A percentile compares a stretch with the other conserved stretches of the same genome.
Conservation (phyloP, 305 asterid genomes). For the Vinca major region DNA sequence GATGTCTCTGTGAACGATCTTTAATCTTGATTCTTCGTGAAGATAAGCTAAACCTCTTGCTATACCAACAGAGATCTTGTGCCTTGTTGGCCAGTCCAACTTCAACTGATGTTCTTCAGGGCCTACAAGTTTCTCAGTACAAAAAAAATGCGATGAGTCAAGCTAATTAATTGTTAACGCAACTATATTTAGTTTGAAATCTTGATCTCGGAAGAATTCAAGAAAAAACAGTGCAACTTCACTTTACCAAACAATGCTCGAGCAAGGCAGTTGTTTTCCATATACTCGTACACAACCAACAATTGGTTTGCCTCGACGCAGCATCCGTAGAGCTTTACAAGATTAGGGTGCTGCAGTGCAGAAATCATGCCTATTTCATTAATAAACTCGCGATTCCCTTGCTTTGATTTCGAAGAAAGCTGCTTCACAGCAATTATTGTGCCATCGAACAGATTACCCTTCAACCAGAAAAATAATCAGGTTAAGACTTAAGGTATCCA, state of each 20-base stretch:
- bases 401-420: conserved; percentile 67
- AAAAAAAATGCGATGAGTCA: not conserved
- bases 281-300: conserved; percentile 53
- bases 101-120: conserved; percentile 33
- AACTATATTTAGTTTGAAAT: too few relatives aligned
- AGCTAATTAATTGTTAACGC: too few relatives aligned
- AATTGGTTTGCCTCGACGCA: conserved; percentile 60
- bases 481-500: not conserved
- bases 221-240: not conserved
- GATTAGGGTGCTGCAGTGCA: conserved; percentile 67
- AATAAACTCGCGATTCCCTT: conserved; percentile 73
- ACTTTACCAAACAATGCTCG: conserved; percentile 53
- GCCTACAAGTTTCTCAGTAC: conserved; percentile 24
- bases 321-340: conserved; percentile 64
- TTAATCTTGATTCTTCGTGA: conserved; percentile 66
- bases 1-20: conserved; percentile 63
- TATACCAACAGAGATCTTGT: conserved; percentile 42
- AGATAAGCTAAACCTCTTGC: conserved; percentile 72
- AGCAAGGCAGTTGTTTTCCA: conserved; percentile 59
- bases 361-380: conserved; percentile 89
- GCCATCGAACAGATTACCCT: conserved; percentile 55
- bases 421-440: conserved; percentile 66
- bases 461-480: conserved; percentile 14
- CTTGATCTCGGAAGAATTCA: too few relatives aligned
- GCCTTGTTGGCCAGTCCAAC: conserved; percentile 58